Conservation (phyloP, 148 eudicot species). For the Gaultheria prostrata region DNA sequence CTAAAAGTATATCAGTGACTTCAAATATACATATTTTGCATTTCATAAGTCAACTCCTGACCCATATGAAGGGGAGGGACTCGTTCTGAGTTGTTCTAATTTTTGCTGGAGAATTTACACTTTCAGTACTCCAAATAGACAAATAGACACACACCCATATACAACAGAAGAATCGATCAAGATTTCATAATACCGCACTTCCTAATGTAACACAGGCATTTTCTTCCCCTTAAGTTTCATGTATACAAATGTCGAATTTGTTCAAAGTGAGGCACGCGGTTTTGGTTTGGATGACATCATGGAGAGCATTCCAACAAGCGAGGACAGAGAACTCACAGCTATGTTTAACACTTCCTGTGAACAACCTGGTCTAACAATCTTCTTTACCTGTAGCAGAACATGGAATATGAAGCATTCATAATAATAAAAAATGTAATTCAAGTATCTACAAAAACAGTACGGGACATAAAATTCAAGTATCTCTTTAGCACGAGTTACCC, state of each 20-base stretch:
- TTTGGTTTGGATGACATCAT: constrained; percentile 18
- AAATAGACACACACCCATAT: not conserved
- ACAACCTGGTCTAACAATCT: constrained; percentile 36
- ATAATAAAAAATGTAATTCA: not conserved
- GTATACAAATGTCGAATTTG: not conserved
- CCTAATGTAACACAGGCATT: not conserved
- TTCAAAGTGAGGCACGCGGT: constrained; percentile 29
- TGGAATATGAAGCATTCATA: not conserved
- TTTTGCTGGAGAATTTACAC: not conserved
- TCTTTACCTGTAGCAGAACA: constrained; percentile 23
- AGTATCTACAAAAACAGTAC: not conserved
- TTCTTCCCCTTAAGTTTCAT: not conserved
- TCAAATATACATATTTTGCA: not conserved
- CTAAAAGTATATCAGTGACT: not conserved
- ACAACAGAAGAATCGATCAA: not conserved
- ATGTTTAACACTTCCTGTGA: constrained; percentile 34
- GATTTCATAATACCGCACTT: not conserved
- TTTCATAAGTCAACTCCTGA: not conserved
- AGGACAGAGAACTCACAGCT: constrained; percentile 32
- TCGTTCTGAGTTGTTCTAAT: not conserved
- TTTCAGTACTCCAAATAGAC: not conserved
- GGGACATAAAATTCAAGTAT: not conserved
- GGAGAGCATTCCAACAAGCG: constrained; percentile 20
- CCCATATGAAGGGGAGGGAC: not conserved
- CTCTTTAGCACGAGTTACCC: not conserved